phyloP scores from a whole-genome alignment of 257 asterid genomes.

The Ilex aquifolium region DNA sequence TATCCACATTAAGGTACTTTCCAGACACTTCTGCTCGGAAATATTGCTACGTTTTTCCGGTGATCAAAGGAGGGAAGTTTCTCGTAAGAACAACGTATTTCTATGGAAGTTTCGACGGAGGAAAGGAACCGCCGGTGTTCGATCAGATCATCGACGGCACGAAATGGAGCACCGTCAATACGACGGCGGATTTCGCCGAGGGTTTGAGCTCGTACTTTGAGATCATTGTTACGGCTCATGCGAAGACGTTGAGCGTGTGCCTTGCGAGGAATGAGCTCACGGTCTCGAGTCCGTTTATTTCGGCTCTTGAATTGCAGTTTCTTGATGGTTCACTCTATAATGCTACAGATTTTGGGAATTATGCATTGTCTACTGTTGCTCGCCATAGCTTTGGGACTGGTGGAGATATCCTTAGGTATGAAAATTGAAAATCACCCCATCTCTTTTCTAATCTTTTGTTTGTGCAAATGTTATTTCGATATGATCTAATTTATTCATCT shows the following conservation, averaged over 20 bases:
- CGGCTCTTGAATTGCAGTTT: slow-evolving; percentile 58
- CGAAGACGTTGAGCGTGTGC: slow-evolving; percentile 48
- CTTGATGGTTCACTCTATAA: slow-evolving; percentile 57
- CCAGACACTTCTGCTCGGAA: slow-evolving; percentile 44
- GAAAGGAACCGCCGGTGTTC: slow-evolving; percentile 69
- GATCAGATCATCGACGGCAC: slow-evolving; percentile 89
- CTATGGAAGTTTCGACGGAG: slow-evolving; percentile 85
- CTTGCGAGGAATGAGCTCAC: slow-evolving; percentile 67
- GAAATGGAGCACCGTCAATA: slow-evolving; percentile 68
- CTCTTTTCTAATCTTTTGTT: not conserved
- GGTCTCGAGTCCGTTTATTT: slow-evolving; percentile 59
- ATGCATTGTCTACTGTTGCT: slow-evolving; percentile 52
- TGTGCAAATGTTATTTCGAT: too few species aligned
- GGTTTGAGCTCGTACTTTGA: slow-evolving; percentile 70
- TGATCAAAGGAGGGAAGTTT: slow-evolving; percentile 43
- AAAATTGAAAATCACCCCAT: not conserved
- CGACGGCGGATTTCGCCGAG: slow-evolving; percentile 56
- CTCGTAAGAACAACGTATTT: slow-evolving; percentile 56
- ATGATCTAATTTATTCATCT: too few species aligned
- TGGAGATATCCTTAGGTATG: slow-evolving; percentile 50
- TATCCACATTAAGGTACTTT: slow-evolving; percentile 55
- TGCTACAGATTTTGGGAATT: slow-evolving; percentile 48
- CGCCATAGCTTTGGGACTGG: slow-evolving; percentile 54
- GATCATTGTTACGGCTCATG: slow-evolving; percentile 51
- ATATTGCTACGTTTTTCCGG: slow-evolving; percentile 59